A percentile compares a stretch with the other conserved stretches of the same genome.
Conservation (phyloP, 2,329 filamentous ascomycete genomes). For the Monosporascus sp. region DNA sequence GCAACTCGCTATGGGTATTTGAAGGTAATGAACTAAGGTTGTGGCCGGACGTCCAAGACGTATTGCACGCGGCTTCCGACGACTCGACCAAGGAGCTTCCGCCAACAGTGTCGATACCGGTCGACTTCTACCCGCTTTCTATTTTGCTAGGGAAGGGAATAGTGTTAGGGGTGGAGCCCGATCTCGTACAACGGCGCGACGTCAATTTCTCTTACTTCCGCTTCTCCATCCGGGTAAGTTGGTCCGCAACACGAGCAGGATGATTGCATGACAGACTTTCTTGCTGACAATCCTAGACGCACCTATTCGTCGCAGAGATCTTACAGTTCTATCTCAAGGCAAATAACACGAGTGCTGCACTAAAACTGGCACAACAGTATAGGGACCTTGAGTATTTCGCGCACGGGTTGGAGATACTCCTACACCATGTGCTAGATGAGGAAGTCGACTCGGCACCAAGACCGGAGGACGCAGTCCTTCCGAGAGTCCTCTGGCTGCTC, state of each 20-base stretch:
- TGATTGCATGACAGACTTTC: background rate
- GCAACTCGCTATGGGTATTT: constrained; percentile 92
- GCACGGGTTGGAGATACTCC: constrained; percentile 84
- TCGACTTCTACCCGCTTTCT: constrained; percentile 96
- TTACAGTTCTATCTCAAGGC: constrained; percentile 73
- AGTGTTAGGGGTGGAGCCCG: constrained; percentile 83
- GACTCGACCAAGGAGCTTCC: constrained; percentile 67
- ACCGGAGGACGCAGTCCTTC: constrained; percentile 60
- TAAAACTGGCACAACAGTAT: constrained; percentile 79
- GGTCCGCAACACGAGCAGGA: background rate
- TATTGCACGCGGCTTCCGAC: constrained; percentile 65
- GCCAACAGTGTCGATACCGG: constrained; percentile 66
- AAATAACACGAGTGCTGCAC: constrained; percentile 73
- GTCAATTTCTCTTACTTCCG: constrained; percentile 86
- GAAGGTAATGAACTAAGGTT: constrained; percentile 80
- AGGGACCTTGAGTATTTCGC: constrained; percentile 85
- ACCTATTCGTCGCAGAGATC: constrained; percentile 86
- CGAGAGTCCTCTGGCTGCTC: constrained; percentile 57
- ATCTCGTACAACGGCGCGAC: constrained; percentile 88
- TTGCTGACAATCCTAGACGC: constrained; percentile 54
- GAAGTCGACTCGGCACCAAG: constrained; percentile 72
- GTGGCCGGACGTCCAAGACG: constrained; percentile 85
- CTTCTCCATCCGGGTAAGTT: constrained; percentile 76
- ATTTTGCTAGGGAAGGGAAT: constrained; percentile 86
- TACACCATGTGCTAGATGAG: constrained; percentile 91